These are phyloP conservation scores for Tetrahymena thermophila DNA, from an alignment of 73 alveolate species.

Conservation along the genomic window DNA sequence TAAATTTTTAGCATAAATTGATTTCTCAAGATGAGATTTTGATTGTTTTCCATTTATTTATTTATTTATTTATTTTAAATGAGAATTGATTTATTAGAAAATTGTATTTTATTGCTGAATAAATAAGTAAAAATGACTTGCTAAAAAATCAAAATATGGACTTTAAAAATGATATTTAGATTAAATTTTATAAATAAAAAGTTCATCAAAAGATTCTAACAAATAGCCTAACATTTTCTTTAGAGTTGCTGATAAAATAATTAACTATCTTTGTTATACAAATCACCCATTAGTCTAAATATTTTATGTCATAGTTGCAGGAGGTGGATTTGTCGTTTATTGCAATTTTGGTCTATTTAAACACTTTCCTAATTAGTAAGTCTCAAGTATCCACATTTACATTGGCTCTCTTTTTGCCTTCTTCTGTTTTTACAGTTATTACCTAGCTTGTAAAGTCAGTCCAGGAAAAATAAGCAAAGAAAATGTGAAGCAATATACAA, in stretches of 20 bases:
- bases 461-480: constrained; percentile 28
- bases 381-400: not conserved
- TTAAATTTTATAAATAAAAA: not conserved
- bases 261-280: constrained; percentile 19
- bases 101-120: too few species aligned
- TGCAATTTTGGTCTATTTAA: constrained; percentile 25
- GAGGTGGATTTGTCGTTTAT: constrained; percentile 28
- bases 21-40: not conserved
- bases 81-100: not conserved
- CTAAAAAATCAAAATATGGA: too few species aligned
- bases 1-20: too few species aligned
- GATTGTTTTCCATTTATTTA: not conserved
- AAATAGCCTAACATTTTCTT: not conserved
- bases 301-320: constrained; percentile 34
- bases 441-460: constrained; percentile 18
- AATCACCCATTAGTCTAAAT: constrained; percentile 37
- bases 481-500: constrained; percentile 6
- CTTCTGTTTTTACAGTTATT: constrained; percentile 24
- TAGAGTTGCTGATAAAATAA: not conserved
- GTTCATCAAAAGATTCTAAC: not conserved
- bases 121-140: too few species aligned
- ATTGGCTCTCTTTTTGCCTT: constrained; percentile 34
- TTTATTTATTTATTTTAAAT: too few species aligned
- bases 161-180: too few species aligned
- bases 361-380: constrained; percentile 11